phyloP scores from a whole-genome alignment of 345 rosid genomes.

The Populus davidiana region DNA sequence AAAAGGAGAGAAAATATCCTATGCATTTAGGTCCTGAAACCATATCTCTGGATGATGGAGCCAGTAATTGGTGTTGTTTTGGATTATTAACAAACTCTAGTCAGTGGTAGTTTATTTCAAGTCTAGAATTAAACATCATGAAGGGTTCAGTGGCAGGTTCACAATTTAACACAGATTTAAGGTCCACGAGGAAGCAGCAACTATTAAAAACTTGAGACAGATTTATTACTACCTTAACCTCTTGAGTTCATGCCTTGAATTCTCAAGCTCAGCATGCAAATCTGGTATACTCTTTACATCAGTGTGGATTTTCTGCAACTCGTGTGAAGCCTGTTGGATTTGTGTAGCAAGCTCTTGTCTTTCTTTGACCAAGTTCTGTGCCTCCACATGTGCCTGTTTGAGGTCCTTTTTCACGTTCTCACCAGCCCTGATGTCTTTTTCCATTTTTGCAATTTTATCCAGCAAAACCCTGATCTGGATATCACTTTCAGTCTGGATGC shows the following conservation, averaged over 20 bases:
- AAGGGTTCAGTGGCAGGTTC: too few relatives aligned
- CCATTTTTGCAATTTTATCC: slow-evolving; percentile 65
- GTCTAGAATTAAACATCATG: not conserved
- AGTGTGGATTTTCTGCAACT: slow-evolving; percentile 40
- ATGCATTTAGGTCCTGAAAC: not conserved
- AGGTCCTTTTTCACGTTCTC: slow-evolving; percentile 68
- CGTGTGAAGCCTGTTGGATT: slow-evolving; percentile 56
- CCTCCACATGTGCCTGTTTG: slow-evolving; percentile 63
- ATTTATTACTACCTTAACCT: slow-evolving; percentile 55
- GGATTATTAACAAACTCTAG: not conserved
- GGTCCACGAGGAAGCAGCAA: not conserved
- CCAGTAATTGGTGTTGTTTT: not conserved
- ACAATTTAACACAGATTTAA: not conserved
- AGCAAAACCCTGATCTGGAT: slow-evolving; percentile 60
- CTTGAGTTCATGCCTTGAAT: slow-evolving; percentile 58
- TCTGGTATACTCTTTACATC: slow-evolving; percentile 52
- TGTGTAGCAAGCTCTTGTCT: slow-evolving; percentile 56
- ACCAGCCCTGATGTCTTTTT: slow-evolving; percentile 48
- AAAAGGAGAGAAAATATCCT: not conserved
- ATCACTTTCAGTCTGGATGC: slow-evolving; percentile 69
- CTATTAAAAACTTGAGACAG: not conserved
- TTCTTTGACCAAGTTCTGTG: slow-evolving; percentile 55
- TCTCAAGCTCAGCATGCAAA: slow-evolving; percentile 56
- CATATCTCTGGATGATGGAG: not conserved
- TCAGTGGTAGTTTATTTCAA: not conserved